Evolutionary conservation across 2,329 filamentous ascomycete species (phyloP).

Genomic region (Phialemonium atrogriseum): DNA sequence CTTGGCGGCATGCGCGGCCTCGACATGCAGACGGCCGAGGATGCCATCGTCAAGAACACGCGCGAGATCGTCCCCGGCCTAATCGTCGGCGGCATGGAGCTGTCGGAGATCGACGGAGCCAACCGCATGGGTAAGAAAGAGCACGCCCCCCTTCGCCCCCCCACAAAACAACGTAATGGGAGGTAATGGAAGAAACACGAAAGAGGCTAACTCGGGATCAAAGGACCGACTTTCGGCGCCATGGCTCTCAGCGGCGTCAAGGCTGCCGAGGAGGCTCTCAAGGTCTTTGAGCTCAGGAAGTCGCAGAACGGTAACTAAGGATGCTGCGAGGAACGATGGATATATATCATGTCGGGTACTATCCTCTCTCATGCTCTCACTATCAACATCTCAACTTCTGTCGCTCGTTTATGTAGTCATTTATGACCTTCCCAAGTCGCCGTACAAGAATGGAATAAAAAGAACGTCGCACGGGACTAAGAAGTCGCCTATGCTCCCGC

Average conservation of each 20-base stretch:
- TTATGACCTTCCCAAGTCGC: too few relatives aligned
- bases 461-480: too few relatives aligned
- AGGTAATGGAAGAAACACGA: too few relatives aligned
- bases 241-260: conserved; percentile 86
- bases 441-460: too few relatives aligned
- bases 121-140: conserved; percentile 74
- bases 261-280: conserved; percentile 79
- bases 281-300: conserved; percentile 69
- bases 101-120: conserved; percentile 82
- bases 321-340: too few relatives aligned
- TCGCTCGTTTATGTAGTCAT: too few relatives aligned
- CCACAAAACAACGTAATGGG: too few relatives aligned
- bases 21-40: conserved; percentile 86
- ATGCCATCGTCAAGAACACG: conserved; percentile 88
- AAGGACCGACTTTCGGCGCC: conserved; percentile 71
- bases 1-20: conserved; percentile 88
- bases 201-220: conserved; percentile 7
- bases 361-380: too few relatives aligned
- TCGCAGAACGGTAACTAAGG: conserved; percentile 59
- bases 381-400: too few relatives aligned
- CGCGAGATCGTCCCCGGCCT: conserved; percentile 81
- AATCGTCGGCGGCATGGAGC: conserved; percentile 91
- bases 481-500: too few relatives aligned
- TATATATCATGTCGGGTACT: too few relatives aligned
- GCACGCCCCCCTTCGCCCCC: not conserved